These are phyloP conservation scores for Tolypocladium guangdongense DNA, from an alignment of 2,329 filamentous ascomycete genomes.

Conservation along the genomic window DNA sequence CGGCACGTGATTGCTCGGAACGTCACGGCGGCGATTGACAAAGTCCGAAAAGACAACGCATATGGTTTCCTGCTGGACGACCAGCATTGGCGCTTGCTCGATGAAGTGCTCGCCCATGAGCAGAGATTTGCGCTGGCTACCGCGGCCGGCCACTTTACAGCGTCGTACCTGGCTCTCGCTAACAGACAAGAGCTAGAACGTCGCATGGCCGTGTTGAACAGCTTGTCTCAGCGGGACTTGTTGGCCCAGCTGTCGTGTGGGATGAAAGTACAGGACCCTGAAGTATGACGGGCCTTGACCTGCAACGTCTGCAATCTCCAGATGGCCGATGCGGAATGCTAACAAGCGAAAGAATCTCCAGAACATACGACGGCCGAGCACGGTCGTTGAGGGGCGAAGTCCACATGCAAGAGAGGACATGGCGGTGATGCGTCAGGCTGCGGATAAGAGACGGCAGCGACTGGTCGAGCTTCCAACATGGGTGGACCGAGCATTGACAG, in stretches of 20 bases:
- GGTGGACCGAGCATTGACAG: not conserved
- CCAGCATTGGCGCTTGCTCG: conserved; percentile 23
- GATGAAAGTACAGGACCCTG: conserved; percentile 14
- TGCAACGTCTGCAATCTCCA: not conserved
- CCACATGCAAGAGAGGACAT: conserved; percentile 16
- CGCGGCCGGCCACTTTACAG: conserved; percentile 13
- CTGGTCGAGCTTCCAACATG: not conserved
- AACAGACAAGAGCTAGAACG: conserved; percentile 13
- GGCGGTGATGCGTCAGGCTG: conserved; percentile 21
- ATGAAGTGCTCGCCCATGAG: conserved; percentile 10
- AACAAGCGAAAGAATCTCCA: conserved; percentile 17
- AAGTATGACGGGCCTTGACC: conserved; percentile 16
- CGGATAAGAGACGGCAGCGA: conserved; percentile 16
- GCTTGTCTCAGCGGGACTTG: conserved; percentile 15
- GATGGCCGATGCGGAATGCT: not conserved
- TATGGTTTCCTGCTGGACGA: conserved; percentile 20
- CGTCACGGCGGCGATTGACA: conserved; percentile 15
- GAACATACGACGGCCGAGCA: conserved; percentile 15
- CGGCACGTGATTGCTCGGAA: conserved; percentile 5
- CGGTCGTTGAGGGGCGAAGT: conserved; percentile 4
- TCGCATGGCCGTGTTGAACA: conserved; percentile 14
- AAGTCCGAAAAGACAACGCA: conserved; percentile 11
- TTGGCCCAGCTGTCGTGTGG: conserved; percentile 9
- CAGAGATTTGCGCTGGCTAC: conserved; percentile 21
- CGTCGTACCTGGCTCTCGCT: conserved; percentile 17